Evolutionary conservation across 768 basidiomycete species (phyloP).

Genomic region (Leucosporidium yakuticum): DNA sequence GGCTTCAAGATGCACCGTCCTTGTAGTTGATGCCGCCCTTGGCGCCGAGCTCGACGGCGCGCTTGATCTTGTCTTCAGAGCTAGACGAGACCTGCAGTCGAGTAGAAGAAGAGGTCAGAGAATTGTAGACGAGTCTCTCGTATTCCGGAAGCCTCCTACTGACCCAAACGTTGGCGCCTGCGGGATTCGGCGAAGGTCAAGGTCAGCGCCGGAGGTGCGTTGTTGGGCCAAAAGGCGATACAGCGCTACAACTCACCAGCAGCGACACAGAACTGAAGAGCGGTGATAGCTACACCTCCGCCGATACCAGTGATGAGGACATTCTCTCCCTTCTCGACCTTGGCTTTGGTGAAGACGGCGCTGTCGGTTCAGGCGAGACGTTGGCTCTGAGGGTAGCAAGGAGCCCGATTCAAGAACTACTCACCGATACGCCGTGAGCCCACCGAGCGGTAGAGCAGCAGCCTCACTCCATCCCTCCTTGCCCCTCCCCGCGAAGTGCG

Average conservation of each 20-base stretch:
- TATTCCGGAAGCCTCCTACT: conserved; percentile 36
- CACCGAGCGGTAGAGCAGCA: conserved; percentile 71
- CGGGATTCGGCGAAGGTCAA: neutral
- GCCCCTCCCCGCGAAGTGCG: conserved; percentile 57
- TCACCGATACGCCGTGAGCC: conserved; percentile 78
- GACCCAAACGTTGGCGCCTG: conserved; percentile 63
- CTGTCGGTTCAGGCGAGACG: conserved; percentile 44
- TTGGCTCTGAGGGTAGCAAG: neutral
- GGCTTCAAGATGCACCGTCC: conserved; percentile 48
- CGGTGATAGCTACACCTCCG: conserved; percentile 72
- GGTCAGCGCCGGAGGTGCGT: neutral
- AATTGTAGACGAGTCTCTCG: neutral
- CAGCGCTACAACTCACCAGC: conserved; percentile 48
- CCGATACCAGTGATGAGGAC: conserved; percentile 56
- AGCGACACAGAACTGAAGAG: conserved; percentile 68
- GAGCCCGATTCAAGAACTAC: conserved; percentile 25
- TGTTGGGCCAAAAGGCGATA: too few species aligned
- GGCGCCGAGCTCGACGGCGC: conserved; percentile 63
- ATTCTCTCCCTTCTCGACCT: conserved; percentile 59
- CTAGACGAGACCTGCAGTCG: conserved; percentile 50
- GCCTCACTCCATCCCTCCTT: conserved; percentile 44
- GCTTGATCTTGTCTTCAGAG: conserved; percentile 60
- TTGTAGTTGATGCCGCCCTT: conserved; percentile 72
- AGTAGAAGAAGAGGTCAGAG: neutral
- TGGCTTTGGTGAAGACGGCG: conserved; percentile 61